phyloP scores from a whole-genome alignment of 1,284 basidiomycete genomes.

The Kwoniella shivajii region DNA sequence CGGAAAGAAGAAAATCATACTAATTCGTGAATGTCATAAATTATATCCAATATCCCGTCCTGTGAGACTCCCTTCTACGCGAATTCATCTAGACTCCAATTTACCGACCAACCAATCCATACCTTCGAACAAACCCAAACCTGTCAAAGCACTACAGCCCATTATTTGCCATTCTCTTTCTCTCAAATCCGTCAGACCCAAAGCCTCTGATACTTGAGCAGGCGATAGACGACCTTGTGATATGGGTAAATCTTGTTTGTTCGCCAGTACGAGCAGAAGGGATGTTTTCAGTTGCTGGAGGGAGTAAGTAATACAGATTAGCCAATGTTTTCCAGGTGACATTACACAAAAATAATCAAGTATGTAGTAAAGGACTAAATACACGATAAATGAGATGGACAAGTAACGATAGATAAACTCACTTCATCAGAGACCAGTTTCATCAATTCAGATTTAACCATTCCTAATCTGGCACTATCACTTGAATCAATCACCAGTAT shows the following conservation, averaged over 20 bases:
- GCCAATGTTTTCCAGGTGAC: too few relatives aligned
- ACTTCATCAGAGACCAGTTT: constrained; percentile 51
- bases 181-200: constrained; percentile 56
- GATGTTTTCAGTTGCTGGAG: constrained; percentile 49
- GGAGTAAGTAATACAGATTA: not conserved
- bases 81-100: constrained; percentile 25
- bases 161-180: constrained; percentile 60
- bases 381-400: too few relatives aligned
- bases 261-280: constrained; percentile 57
- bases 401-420: constrained; percentile 10
- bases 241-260: constrained; percentile 59
- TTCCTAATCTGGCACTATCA: constrained; percentile 54
- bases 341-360: not conserved
- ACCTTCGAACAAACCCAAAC: constrained; percentile 49
- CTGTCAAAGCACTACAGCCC: constrained; percentile 57
- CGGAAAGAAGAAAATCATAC: too few relatives aligned
- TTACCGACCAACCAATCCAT: constrained; percentile 54
- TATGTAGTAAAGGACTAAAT: too few relatives aligned
- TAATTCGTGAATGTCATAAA: too few relatives aligned
- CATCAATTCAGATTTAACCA: constrained; percentile 57
- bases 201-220: constrained; percentile 57
- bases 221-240: constrained; percentile 52
- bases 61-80: not conserved
- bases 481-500: constrained; percentile 59
- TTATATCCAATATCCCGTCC: too few relatives aligned